Base-by-base conservation (phyloP, 2,329 filamentous ascomycete genomes). In the Neocatenulostroma microsporum region DNA sequence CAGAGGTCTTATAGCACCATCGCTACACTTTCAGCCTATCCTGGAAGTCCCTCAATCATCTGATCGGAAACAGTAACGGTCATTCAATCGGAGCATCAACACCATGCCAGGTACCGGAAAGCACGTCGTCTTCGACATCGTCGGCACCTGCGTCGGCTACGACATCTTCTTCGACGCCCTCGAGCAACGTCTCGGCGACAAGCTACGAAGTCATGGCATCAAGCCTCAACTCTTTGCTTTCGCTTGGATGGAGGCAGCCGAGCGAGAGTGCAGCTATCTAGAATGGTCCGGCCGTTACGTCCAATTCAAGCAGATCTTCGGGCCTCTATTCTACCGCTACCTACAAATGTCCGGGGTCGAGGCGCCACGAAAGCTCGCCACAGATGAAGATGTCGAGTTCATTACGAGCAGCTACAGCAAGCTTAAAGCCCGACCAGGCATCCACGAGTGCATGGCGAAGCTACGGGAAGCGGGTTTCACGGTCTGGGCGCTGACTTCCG, bases 401-500 rank as follows among this genome's bases (percentile, higher is more conserved):
- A 58, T 66, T 34, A 55, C 66, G 3, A 51, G 57, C 13, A 57
- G 57, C 2, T 72, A 67, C 44, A 60, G 45, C 2, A 25, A 44
- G 5, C 36, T 55, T 13, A 37, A 43, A 33, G 46, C 64, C 14
- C 45, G 69, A 2, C 53, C 60, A 3, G 69, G 66, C 0, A 53
- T 58, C 1, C 57, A 54, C 17, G 64, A 69, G 38, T 64, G 62
- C 30, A 61, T 71, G 25, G 45, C 57, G 28, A 62, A 57, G 15
- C 50, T 76, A 27, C 54, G 67, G 3, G 58, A 56, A 0, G 59
- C 54, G 0, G 68, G 71, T 0, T 75, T 73, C 41, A 69, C 66
- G 0, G 63, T 74, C 4, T 76, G 72, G 71, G 67, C 62, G 21
- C 59, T 76, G 18, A 75, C 72, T 0, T 68, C 69, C 0, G 73